Conservation (phyloP, 371 early-diverging fungal species). For the Mortierella sp. region DNA sequence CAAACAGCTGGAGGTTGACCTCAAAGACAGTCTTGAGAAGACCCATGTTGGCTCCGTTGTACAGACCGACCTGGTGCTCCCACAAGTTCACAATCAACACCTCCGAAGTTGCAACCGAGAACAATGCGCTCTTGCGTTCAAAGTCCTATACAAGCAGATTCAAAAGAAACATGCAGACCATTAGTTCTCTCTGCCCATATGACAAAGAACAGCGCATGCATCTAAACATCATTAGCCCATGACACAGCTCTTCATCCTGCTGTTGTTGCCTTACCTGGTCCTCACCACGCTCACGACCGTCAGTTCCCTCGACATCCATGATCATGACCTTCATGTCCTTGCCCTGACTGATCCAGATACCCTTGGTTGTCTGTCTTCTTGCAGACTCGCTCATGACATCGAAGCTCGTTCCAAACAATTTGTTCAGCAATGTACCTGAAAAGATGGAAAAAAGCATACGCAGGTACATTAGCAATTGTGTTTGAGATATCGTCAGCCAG, state of each 20-base stretch:
- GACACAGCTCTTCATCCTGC: neutral
- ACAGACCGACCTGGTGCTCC: slow-evolving; percentile 98
- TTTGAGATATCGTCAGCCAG: neutral
- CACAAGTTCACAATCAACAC: slow-evolving; percentile 97
- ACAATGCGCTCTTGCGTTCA: slow-evolving; percentile 97
- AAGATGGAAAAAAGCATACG: neutral
- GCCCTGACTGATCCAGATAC: slow-evolving; percentile 95
- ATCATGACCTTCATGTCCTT: slow-evolving; percentile 88
- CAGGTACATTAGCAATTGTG: neutral
- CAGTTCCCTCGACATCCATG: slow-evolving; percentile 99
- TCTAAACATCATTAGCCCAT: neutral
- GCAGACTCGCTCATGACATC: slow-evolving; percentile 92
- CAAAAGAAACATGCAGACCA: neutral
- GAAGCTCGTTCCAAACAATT: slow-evolving; percentile 94
- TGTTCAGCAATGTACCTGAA: slow-evolving; percentile 94
- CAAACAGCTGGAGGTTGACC: slow-evolving; percentile 97
- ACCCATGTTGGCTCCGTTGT: slow-evolving; percentile 99
- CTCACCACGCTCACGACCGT: slow-evolving; percentile 98
- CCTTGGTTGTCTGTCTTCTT: slow-evolving; percentile 95
- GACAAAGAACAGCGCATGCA: neutral
- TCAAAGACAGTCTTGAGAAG: slow-evolving; percentile 98
- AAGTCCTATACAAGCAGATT: slow-evolving; percentile 77
- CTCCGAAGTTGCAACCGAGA: slow-evolving; percentile 95
- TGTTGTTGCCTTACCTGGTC: slow-evolving; percentile 80
- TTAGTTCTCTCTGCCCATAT: neutral